Evolutionary conservation across 768 basidiomycete genomes (phyloP), one percentile per base, ranked within the genome.

Genomic region (Tylopilus sp.): DNA sequence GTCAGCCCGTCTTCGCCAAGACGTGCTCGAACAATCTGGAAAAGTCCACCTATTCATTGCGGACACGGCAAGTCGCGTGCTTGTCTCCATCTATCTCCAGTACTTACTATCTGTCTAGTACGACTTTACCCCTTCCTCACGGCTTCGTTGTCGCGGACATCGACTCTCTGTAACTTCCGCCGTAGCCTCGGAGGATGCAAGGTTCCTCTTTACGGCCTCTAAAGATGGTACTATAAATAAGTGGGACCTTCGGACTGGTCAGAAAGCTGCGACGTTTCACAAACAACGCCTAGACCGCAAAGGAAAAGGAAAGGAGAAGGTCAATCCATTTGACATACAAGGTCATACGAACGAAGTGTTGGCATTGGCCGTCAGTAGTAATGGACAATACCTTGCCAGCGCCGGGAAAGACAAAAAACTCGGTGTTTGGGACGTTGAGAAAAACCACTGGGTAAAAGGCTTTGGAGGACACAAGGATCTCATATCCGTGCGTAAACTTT

Each of bases 151-250:
- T 22, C 79, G 82, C 33, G 85, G 86, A 3, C 91, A 95, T 67
- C 78, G 86, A 38, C 77, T 90, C 49, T 79, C 91, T 8, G 79
- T 93, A 11, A 95, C 97, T 1, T 83, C 84, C 25, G 88, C 94
- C 3, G 80, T 87, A 21, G 82, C 86, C 2, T 85, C 91, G 1
- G 80, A 86, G 44, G 82, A 88, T 23, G 83, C 79, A 13, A 76
- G 75, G 48, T 81, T 79, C 63, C 78, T 98, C n/a, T 98, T 86
- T 67, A 92, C 92, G 0, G 74, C 93, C 0, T 88, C 88, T 9
- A 99, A 99, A 66, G 92, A 95, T 61, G 97, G 95, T 2, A 75
- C 79, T 12, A 91, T 99, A 63, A 78, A 86, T 48, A 90, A 92
- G 67, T 93, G 90, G 88, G 81, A 90, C 62, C 73, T 95, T 23